Conservation (phyloP, 202 grass and related monocot species). For the Elaeis oleifera region DNA sequence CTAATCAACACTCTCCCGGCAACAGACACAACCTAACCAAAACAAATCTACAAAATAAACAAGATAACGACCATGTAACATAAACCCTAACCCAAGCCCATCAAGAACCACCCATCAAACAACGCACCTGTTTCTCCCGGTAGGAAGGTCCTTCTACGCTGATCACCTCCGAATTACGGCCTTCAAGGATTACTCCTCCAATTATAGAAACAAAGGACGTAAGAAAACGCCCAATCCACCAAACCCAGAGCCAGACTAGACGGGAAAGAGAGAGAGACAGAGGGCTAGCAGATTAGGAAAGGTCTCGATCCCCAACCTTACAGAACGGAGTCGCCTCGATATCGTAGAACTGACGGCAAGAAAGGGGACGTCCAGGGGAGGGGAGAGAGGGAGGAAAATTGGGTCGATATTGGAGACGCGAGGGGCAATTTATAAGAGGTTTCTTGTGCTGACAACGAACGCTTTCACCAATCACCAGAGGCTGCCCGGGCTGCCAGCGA, state of each 20-base stretch:
- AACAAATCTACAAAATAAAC: too few species aligned
- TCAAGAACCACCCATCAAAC: background rate
- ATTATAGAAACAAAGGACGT: background rate
- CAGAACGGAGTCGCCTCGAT: background rate
- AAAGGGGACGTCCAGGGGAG: background rate
- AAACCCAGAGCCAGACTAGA: background rate
- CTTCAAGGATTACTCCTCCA: background rate
- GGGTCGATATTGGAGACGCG: background rate
- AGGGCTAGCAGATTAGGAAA: background rate
- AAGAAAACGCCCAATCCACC: background rate
- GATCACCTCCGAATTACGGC: too few species aligned
- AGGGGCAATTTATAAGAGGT: too few species aligned
- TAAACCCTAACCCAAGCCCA: background rate
- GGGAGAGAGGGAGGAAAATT: too few species aligned
- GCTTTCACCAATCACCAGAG: too few species aligned
- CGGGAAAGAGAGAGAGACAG: background rate
- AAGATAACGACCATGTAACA: background rate
- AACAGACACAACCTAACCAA: too few species aligned
- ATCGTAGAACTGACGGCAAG: background rate
- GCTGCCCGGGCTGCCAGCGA: too few species aligned
- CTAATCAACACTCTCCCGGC: too few species aligned
- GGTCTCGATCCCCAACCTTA: slow-evolving; percentile 4
- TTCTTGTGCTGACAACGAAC: too few species aligned
- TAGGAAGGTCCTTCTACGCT: background rate
- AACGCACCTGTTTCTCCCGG: background rate